Evolutionary conservation across 2,329 filamentous ascomycete genomes (phyloP), one percentile per base, ranked within the genome.

Genomic region (Monosporascus ibericus): DNA sequence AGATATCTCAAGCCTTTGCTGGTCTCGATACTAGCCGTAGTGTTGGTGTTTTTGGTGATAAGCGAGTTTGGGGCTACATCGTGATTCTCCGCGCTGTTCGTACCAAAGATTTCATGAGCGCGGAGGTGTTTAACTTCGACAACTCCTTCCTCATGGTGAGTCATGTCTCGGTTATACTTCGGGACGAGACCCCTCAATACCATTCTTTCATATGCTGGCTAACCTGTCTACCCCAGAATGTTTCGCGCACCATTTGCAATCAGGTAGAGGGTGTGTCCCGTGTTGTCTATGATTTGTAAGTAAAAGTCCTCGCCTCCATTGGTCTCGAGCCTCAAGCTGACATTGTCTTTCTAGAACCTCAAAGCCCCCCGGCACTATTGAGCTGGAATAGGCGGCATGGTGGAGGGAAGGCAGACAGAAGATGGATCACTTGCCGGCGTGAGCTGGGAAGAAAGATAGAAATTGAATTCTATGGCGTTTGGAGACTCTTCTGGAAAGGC

Each of bases 261-360:
- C 84, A 90, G 70, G 86, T 91, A 1, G 75, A 86, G 44, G 87
- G 87, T 11, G 81, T 92, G 18, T 82, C 81, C 60, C 75, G 87
- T 38, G 88, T 92, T 38, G 75, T 82, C 15, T 90, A 90, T 62
- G 85, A 90, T 44, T 44, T 44, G 40, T 44, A 44, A 44, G 40
- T 44, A 44, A 44, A 24, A 22, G 40, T 44, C 40, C 24, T 22
- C 40, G 40, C 20, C 49, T 44, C 25, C 36, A 36, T 50, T 36
- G 14, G 49, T 22, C 27, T 27, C 27, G 27, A 27, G 27, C 52
- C 55, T 9, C 62, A 39, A 11, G 50, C 55, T 6, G 53, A 44
- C 7, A 57, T 53, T 9, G 27, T 27, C 27, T 27, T 46, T 34
- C 49, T 42, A 44, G 27, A 46, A 36, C 15, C 38, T 44, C 30